Percentiles rank a stretch among this genome's conserved stretches.
Conservation (phyloP, 2,329 filamentous ascomycete genomes). For the Fusarium sterilihyphosum region DNA sequence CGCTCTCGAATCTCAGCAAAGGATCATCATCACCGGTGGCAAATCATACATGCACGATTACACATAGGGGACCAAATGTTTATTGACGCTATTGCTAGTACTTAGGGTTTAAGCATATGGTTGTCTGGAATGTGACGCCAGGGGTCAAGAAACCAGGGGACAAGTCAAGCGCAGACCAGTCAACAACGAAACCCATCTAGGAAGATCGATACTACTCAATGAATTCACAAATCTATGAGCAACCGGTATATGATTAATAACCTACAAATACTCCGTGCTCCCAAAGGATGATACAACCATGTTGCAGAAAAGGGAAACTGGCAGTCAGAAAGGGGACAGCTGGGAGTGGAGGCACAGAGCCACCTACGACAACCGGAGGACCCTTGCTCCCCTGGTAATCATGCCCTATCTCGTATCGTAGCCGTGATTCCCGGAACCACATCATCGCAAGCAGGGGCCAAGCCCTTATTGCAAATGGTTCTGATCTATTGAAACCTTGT, state of each 20-base stretch:
- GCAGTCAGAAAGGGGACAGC: no score
- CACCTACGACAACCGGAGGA: neutral
- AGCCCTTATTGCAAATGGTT: neutral
- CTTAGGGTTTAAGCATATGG: neutral
- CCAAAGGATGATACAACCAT: no score
- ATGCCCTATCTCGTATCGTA: neutral
- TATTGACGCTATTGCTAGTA: neutral
- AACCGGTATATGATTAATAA: neutral
- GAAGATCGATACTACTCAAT: accelerated
- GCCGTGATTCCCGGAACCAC: neutral
- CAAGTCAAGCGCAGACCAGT: neutral
- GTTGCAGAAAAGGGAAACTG: no score
- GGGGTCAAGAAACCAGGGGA: neutral
- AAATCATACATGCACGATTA: neutral
- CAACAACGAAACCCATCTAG: neutral
- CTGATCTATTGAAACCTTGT: neutral
- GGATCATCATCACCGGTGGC: neutral
- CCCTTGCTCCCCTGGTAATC: neutral
- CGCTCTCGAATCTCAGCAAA: neutral
- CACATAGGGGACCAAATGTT: neutral
- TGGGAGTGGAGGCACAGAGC: neutral
- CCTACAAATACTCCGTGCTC: accelerated
- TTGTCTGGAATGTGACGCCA: neutral
- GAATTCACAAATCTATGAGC: accelerated
- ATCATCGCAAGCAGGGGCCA: neutral